Evolutionary conservation across 73 alveolate genomes (phyloP).

Genomic region (Stentor roeselii): DNA sequence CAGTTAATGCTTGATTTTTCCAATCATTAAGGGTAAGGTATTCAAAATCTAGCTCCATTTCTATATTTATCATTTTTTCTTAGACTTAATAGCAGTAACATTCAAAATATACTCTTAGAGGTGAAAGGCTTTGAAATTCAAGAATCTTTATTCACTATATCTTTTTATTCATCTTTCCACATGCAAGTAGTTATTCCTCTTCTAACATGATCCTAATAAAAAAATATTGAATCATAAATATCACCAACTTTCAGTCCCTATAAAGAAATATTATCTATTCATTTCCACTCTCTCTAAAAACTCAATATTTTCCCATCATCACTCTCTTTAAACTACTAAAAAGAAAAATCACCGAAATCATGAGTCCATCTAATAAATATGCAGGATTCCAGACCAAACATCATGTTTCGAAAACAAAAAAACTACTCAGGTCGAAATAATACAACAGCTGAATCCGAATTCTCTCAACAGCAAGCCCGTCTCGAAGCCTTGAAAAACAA

Average conservation of each 20-base stretch:
- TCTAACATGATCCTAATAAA: neutral
- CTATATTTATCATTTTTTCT: too few species aligned
- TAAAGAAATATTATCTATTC: too few species aligned
- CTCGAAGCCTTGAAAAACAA: neutral
- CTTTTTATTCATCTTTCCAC: too few species aligned
- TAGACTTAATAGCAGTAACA: too few species aligned
- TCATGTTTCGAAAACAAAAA: constrained; percentile 15
- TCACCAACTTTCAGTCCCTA: neutral
- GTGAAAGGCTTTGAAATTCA: too few species aligned
- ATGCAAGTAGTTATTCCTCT: neutral
- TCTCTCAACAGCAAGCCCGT: neutral
- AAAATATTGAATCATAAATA: neutral
- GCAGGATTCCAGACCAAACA: constrained; percentile 15
- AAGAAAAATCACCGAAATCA: neutral
- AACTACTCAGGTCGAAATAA: constrained; percentile 4
- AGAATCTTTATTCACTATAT: too few species aligned
- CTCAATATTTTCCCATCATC: neutral
- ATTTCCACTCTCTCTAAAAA: too few species aligned
- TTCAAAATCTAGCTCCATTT: neutral
- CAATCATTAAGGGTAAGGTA: neutral
- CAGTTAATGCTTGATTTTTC: neutral
- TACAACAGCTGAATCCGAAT: constrained; percentile 5
- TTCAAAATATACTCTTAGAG: too few species aligned
- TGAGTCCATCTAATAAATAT: neutral
- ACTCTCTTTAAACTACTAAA: neutral